Percentiles rank a stretch among this genome's conserved stretches.
These are phyloP conservation scores for Pseudogymnoascus sp. DNA, from an alignment of 2,329 filamentous ascomycete genomes.

Conservation along the genomic window DNA sequence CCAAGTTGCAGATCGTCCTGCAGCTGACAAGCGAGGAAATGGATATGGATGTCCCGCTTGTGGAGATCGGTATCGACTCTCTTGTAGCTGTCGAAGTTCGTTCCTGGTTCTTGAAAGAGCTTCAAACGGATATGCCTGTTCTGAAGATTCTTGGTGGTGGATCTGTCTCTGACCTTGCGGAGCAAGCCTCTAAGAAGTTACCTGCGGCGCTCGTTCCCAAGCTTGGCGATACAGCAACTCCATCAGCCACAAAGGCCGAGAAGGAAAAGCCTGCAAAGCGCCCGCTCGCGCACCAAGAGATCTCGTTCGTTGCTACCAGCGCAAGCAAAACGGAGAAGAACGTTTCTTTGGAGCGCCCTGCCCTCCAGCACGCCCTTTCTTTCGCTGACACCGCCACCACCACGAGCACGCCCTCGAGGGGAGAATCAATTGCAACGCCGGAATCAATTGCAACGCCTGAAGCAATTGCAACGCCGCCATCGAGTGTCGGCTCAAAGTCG, in stretches of 20 bases:
- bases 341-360: neutral
- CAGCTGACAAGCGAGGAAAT: neutral
- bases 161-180: slow-evolving; percentile 12
- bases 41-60: neutral
- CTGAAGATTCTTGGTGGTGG: slow-evolving; percentile 17
- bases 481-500: slow-evolving; percentile 3
- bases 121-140: slow-evolving; percentile 15
- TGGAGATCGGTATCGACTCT: slow-evolving; percentile 17
- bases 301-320: slow-evolving; percentile 9
- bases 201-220: slow-evolving; percentile 8
- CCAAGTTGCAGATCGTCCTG: neutral
- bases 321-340: slow-evolving; percentile 1
- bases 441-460: neutral
- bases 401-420: neutral
- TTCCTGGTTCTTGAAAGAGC: slow-evolving; percentile 14
- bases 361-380: neutral
- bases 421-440: slow-evolving; percentile 9
- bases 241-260: neutral
- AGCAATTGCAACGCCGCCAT: neutral
- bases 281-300: neutral
- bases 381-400: slow-evolving; percentile 9
- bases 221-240: neutral
- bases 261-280: neutral
- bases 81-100: slow-evolving; percentile 17
- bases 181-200: slow-evolving; percentile 11